Conservation (phyloP, 2,329 filamentous ascomycete species). For the Trichoderma simmonsii region DNA sequence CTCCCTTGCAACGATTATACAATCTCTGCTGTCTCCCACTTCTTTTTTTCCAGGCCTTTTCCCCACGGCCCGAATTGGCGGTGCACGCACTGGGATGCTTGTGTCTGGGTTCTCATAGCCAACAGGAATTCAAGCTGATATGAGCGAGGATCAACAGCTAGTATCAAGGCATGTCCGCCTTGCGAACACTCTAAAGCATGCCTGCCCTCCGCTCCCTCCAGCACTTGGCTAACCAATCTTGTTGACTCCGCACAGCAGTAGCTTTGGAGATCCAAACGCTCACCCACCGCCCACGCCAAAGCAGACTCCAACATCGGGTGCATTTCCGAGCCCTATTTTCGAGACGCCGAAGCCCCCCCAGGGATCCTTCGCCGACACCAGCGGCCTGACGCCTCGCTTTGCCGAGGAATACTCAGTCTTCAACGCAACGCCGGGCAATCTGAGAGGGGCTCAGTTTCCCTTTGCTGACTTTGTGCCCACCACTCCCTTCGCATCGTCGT, state of each 20-base stretch:
- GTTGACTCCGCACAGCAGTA: conserved; percentile 30
- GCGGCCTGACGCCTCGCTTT: conserved; percentile 59
- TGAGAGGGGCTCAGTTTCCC: conserved; percentile 44
- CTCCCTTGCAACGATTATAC: conserved; percentile 3
- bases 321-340: conserved; percentile 54
- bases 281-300: conserved; percentile 57
- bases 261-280: conserved; percentile 63
- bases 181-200: conserved; percentile 16
- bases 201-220: conserved; percentile 17
- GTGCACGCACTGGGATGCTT: conserved; percentile 23
- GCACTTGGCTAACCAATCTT: conserved; percentile 7
- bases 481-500: conserved; percentile 32
- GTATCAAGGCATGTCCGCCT: conserved; percentile 47
- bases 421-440: conserved; percentile 60
- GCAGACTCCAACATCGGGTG: conserved; percentile 53
- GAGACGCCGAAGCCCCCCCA: conserved; percentile 53
- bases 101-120: conserved; percentile 19
- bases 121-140: conserved; percentile 46
- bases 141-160: conserved; percentile 59
- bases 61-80: conserved; percentile 15
- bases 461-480: conserved; percentile 46
- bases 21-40: neutral
- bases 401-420: conserved; percentile 65
- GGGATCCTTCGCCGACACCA: conserved; percentile 46
- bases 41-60: neutral